Conservation (phyloP, 2,329 filamentous ascomycete species). For the Fusarium robinianum region DNA sequence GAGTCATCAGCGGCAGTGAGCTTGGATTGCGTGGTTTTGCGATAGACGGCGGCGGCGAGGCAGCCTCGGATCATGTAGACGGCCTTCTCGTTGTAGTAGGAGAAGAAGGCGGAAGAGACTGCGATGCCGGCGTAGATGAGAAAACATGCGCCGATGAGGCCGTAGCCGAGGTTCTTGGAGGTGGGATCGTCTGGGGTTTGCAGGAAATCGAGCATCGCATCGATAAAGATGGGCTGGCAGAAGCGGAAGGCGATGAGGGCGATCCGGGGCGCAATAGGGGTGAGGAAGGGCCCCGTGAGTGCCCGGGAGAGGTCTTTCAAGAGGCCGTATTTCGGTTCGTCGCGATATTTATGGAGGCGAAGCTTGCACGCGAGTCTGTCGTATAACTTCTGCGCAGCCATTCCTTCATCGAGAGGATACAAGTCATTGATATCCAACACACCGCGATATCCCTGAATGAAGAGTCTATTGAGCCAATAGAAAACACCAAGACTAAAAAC, state of each 20-base stretch:
- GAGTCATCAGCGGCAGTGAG: slow-evolving; percentile 43
- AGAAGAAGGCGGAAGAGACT: slow-evolving; percentile 45
- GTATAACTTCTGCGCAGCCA: slow-evolving; percentile 31
- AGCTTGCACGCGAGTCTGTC: slow-evolving; percentile 23
- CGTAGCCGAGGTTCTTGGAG: slow-evolving; percentile 42
- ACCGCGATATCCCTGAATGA: slow-evolving; percentile 42
- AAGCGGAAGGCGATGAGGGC: slow-evolving; percentile 47
- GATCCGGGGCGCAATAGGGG: slow-evolving; percentile 45
- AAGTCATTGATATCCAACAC: slow-evolving; percentile 42
- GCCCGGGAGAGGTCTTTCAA: slow-evolving; percentile 37
- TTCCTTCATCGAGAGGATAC: slow-evolving; percentile 41
- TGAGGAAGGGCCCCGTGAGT: slow-evolving; percentile 40
- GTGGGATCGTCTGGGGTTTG: slow-evolving; percentile 22
- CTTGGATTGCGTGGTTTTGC: slow-evolving; percentile 40
- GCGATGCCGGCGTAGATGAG: slow-evolving; percentile 49
- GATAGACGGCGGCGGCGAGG: slow-evolving; percentile 42
- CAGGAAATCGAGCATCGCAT: slow-evolving; percentile 44
- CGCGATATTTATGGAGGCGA: slow-evolving; percentile 31
- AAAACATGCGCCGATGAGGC: slow-evolving; percentile 47
- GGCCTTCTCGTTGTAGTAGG: slow-evolving; percentile 45
- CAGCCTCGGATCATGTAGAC: slow-evolving; percentile 41
- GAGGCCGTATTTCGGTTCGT: slow-evolving; percentile 36
- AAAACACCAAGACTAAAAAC: slow-evolving; percentile 40
- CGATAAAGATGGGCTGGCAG: slow-evolving; percentile 51
- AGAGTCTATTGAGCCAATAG: slow-evolving; percentile 44